Evolutionary conservation across 2,329 filamentous ascomycete species (phyloP).

Genomic region (Aspergillus luchuensis): DNA sequence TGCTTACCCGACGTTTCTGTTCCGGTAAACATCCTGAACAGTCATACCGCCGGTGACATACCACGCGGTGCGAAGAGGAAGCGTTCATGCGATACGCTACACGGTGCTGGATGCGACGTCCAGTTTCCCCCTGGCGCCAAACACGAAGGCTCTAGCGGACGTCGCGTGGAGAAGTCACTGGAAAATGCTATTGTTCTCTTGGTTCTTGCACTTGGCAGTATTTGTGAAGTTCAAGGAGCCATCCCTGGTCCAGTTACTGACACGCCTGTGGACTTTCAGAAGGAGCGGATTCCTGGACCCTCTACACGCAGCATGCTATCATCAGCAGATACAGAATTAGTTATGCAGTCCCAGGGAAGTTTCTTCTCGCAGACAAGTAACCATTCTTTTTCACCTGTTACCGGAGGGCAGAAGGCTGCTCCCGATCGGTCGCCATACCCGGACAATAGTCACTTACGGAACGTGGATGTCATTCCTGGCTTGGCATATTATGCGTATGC

Average conservation of each 20-base stretch:
- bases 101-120: slow-evolving; percentile 27
- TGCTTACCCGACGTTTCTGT: slow-evolving; percentile 34
- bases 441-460: slow-evolving; percentile 49
- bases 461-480: slow-evolving; percentile 84
- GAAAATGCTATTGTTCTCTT: slow-evolving; percentile 80
- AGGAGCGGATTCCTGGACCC: slow-evolving; percentile 32
- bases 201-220: slow-evolving; percentile 82
- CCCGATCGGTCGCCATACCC: slow-evolving; percentile 17
- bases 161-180: slow-evolving; percentile 61
- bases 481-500: slow-evolving; percentile 87
- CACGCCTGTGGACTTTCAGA: slow-evolving; percentile 28
- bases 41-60: slow-evolving; percentile 26
- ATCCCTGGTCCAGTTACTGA: slow-evolving; percentile 59
- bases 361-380: slow-evolving; percentile 22
- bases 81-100: slow-evolving; percentile 37
- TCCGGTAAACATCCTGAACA: slow-evolving; percentile 8
- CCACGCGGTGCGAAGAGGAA: slow-evolving; percentile 41
- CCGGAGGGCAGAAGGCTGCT: slow-evolving; percentile 19
- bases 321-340: slow-evolving; percentile 30
- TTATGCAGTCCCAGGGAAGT: slow-evolving; percentile 23
- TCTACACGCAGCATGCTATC: slow-evolving; percentile 29
- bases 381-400: slow-evolving; percentile 22
- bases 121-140: slow-evolving; percentile 23
- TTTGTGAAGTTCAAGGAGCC: slow-evolving; percentile 61
- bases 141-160: slow-evolving; percentile 15